Evolutionary conservation across 1,284 basidiomycete species (phyloP).

Genomic region (Macrocystidia cucumis): DNA sequence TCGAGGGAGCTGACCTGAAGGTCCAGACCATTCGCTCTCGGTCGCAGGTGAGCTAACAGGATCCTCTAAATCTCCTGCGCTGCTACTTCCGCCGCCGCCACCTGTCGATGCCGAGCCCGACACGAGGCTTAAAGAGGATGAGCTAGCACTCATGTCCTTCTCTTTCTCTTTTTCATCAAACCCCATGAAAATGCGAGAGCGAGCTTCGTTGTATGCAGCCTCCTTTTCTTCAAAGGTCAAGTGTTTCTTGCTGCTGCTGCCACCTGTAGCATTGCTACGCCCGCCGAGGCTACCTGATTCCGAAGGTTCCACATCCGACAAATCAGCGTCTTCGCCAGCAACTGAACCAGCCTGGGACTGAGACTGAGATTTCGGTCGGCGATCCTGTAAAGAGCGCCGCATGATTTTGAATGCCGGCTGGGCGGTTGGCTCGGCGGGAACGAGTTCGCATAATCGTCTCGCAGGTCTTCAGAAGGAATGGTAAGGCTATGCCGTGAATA

Average conservation of each 20-base stretch:
- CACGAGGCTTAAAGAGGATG: slow-evolving; percentile 60
- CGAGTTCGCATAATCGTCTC: slow-evolving; percentile 65
- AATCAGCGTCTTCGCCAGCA: slow-evolving; percentile 62
- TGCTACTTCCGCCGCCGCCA: slow-evolving; percentile 49
- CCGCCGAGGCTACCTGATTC: slow-evolving; percentile 70
- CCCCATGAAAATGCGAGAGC: slow-evolving; percentile 74
- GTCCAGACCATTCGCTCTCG: slow-evolving; percentile 73
- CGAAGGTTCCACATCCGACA: slow-evolving; percentile 70
- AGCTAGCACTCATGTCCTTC: slow-evolving; percentile 67
- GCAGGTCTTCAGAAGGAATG: slow-evolving; percentile 40
- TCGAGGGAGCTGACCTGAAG: slow-evolving; percentile 33
- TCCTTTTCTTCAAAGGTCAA: slow-evolving; percentile 76
- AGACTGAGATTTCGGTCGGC: slow-evolving; percentile 46
- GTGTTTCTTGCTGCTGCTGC: slow-evolving; percentile 52
- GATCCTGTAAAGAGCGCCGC: slow-evolving; percentile 50
- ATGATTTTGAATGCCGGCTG: slow-evolving; percentile 81
- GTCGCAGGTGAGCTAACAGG: slow-evolving; percentile 61
- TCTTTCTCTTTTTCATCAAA: slow-evolving; percentile 75
- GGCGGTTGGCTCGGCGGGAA: slow-evolving; percentile 59
- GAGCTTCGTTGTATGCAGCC: slow-evolving; percentile 76
- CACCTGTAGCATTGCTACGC: slow-evolving; percentile 50
- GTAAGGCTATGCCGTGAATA: slow-evolving; percentile 4
- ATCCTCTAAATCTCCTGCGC: slow-evolving; percentile 57
- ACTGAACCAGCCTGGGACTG: slow-evolving; percentile 61
- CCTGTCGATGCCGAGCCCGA: slow-evolving; percentile 59